phyloP scores from a whole-genome alignment of 306 rosid species.

The Ochetophila trinervis region DNA sequence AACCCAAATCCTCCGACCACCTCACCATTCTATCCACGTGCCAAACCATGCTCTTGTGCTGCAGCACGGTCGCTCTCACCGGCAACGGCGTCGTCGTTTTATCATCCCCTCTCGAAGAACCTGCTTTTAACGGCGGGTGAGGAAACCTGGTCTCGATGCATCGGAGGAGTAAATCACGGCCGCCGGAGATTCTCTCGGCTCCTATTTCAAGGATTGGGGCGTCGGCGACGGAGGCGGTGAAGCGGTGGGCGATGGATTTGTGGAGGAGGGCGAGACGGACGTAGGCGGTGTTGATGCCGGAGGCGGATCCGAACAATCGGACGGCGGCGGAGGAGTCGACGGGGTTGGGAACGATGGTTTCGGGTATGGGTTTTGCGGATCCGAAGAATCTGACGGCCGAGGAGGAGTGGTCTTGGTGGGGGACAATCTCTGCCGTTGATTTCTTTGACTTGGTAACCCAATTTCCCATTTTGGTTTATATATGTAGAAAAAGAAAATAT shows the following conservation, averaged over 20 bases:
- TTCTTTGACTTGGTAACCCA: conserved; percentile 42
- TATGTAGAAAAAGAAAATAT: neutral
- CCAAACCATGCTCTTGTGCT: conserved; percentile 66
- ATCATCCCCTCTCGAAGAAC: conserved; percentile 20
- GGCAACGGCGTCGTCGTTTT: conserved; percentile 45
- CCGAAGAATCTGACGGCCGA: conserved; percentile 56
- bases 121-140: conserved; percentile 32
- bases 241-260: conserved; percentile 42
- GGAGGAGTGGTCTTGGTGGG: conserved; percentile 50
- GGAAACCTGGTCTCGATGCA: conserved; percentile 66
- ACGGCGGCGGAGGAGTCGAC: conserved; percentile 44
- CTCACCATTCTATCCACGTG: conserved; percentile 69
- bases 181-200: conserved; percentile 58
- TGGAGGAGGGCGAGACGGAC: conserved; percentile 58
- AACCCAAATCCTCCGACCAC: conserved; percentile 70
- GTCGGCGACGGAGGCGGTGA: conserved; percentile 41
- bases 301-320: conserved; percentile 43
- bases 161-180: conserved; percentile 53
- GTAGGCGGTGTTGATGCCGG: conserved; percentile 53
- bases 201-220: conserved; percentile 54
- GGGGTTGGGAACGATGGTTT: conserved; percentile 46
- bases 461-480: conserved; percentile 53
- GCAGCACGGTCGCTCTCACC: conserved; percentile 49
- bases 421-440: conserved; percentile 72
- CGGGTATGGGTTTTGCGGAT: conserved; percentile 36